phyloP scores from a whole-genome alignment of 2,329 filamentous ascomycete genomes.

The Aspergillaceae sp. region DNA sequence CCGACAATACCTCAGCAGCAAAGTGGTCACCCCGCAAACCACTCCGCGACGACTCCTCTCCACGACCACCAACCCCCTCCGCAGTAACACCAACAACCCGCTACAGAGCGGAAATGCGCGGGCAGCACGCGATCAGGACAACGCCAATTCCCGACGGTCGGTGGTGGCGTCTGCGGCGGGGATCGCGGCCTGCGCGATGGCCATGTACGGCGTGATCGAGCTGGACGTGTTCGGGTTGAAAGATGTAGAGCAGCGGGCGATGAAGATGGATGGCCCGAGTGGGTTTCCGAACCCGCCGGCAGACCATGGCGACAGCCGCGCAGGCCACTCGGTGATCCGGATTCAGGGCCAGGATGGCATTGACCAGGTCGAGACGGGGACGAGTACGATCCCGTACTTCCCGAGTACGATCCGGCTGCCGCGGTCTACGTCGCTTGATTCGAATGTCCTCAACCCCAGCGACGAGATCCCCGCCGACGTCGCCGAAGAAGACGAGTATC shows the following conservation, averaged over 20 bases:
- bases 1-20: constrained; percentile 10
- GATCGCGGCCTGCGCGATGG: constrained; percentile 30
- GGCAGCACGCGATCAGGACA: constrained; percentile 13
- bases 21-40: not conserved
- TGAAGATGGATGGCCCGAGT: constrained; percentile 34
- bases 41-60: constrained; percentile 14
- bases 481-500: constrained; percentile 60
- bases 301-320: too few relatives aligned
- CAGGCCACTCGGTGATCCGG: constrained; percentile 20
- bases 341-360: constrained; percentile 49
- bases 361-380: constrained; percentile 73
- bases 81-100: constrained; percentile 19
- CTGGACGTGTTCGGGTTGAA: constrained; percentile 28
- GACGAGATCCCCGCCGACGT: constrained; percentile 26
- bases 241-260: constrained; percentile 11
- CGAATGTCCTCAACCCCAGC: constrained; percentile 25
- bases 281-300: constrained; percentile 17
- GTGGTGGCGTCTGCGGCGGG: constrained; percentile 28
- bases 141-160: constrained; percentile 22
- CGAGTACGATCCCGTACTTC: constrained; percentile 69
- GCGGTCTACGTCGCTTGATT: constrained; percentile 22
- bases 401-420: constrained; percentile 63
- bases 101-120: constrained; percentile 17
- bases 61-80: constrained; percentile 19
- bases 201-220: constrained; percentile 35